Percentiles rank a stretch among this genome's conserved stretches.
phyloP scores from a whole-genome alignment of 2,329 filamentous ascomycete species.

The Fusarium sp. region DNA sequence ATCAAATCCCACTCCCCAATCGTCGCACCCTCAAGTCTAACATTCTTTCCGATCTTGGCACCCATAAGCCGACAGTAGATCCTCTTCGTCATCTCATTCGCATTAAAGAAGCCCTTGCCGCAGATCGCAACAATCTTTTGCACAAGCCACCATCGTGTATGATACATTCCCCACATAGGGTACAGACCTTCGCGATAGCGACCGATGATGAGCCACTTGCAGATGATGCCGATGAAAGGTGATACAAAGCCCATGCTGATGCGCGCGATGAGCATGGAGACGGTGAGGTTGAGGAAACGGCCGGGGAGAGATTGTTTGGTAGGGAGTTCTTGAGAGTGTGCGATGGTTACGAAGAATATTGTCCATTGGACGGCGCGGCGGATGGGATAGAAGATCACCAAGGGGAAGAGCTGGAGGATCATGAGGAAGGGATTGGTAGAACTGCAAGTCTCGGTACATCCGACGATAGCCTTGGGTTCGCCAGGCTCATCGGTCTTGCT shows the following conservation, averaged over 20 bases:
- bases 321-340: neutral
- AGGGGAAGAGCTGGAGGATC: neutral
- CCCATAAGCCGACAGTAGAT: slow-evolving; percentile 1
- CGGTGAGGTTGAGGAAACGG: neutral
- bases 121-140: slow-evolving; percentile 8
- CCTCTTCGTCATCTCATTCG: neutral
- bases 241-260: neutral
- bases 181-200: neutral
- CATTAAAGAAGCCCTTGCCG: neutral
- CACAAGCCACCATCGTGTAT: slow-evolving; percentile 13
- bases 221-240: neutral
- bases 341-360: slow-evolving; percentile 1
- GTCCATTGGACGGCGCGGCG: slow-evolving; percentile 6
- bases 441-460: neutral
- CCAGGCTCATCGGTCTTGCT: neutral
- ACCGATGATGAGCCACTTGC: slow-evolving; percentile 7
- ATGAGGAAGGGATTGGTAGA: slow-evolving; percentile 1
- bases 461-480: fast-evolving
- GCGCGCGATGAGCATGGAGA: neutral
- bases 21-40: neutral
- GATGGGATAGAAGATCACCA: neutral
- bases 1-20: neutral
- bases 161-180: slow-evolving; percentile 6
- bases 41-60: neutral
- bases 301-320: slow-evolving; percentile 1